Evolutionary conservation across 192 early-diverging fungal species (phyloP), one percentile per base, ranked within the genome.

Genomic region (Umbelopsis isabellina): DNA sequence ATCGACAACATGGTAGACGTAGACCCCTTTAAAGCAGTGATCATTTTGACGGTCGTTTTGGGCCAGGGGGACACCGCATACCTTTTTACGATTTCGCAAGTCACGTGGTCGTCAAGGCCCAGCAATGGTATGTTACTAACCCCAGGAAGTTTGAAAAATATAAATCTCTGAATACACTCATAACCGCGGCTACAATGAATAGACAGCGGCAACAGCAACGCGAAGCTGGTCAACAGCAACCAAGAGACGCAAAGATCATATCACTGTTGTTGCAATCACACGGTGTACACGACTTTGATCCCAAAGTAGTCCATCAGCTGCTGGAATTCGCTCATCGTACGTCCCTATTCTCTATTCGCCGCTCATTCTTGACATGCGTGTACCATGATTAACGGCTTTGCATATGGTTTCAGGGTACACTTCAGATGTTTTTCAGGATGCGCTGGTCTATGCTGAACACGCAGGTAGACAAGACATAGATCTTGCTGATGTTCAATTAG

Each of bases 311-410:
- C 23, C 92, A 93, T 64, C 95, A 95, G 71, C 75, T 98, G 49
- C 84, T 97, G 16, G 96, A 99, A 82, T 97, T 97, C 80, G 89
- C 93, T 48, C 92, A 98, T 81, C 79, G 93, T 93, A 83, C 49
- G 83, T 77, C 6, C 20, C 11, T 30, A 53, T 5, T 12, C 11
- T 16, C 7, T 3, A 33, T 61, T 61, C 13, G 3, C 6, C 5
- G 3, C 55, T 13, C 3, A 61, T 35, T 16, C 55, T n/a, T 23
- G n/a, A 46, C 45, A 13, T 68, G 22, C 16, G 10, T 47, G 46
- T 33, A 47, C 18, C 49, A 15, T 41, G 18, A 20, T 51, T 49
- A 48, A 58, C 20, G 6, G 0, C 5, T 41, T 41, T 41, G 37
- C 45, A 67, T 46, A 20, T 21, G 16, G 47, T 22, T 52, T 23